Conservation (phyloP, 805 yeast genomes). For the Wickerhamiella slavikovae region DNA sequence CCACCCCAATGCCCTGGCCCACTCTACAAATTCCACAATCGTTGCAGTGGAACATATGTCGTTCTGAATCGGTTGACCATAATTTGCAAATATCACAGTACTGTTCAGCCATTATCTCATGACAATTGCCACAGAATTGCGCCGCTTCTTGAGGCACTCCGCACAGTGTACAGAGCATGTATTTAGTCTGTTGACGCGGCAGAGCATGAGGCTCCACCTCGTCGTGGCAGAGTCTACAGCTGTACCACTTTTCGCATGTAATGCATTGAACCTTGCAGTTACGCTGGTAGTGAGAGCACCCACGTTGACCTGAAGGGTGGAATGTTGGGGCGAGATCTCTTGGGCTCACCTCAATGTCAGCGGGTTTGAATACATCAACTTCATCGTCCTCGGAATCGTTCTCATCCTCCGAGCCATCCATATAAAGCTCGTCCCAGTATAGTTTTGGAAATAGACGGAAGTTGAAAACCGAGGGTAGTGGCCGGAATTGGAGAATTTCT, state of each 20-base stretch:
- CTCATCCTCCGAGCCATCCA: too few relatives aligned
- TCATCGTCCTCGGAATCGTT: too few relatives aligned
- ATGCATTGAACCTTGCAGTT: constrained; percentile 72
- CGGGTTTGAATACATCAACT: too few relatives aligned
- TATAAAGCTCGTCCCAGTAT: too few relatives aligned
- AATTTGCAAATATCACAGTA: constrained; percentile 61
- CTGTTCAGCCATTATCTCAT: constrained; percentile 45
- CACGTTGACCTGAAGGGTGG: constrained; percentile 27
- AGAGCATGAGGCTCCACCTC: constrained; percentile 45
- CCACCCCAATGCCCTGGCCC: constrained; percentile 74
- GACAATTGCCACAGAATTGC: constrained; percentile 50
- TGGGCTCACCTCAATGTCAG: constrained; percentile 1
- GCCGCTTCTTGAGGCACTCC: constrained; percentile 53
- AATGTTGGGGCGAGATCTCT: constrained; percentile 19
- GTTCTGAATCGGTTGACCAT: constrained; percentile 53
- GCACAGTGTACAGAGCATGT: constrained; percentile 69
- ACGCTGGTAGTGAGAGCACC: constrained; percentile 69
- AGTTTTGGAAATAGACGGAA: too few relatives aligned
- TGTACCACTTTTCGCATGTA: constrained; percentile 49
- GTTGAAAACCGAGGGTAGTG: too few relatives aligned
- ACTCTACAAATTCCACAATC: constrained; percentile 84
- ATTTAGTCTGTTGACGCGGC: constrained; percentile 34
- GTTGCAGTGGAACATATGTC: constrained; percentile 78
- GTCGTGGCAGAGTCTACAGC: constrained; percentile 70
- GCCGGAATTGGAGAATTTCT: too few relatives aligned